Conservation (phyloP, 108 stramenopile species). For the Craspedostauros australis region DNA sequence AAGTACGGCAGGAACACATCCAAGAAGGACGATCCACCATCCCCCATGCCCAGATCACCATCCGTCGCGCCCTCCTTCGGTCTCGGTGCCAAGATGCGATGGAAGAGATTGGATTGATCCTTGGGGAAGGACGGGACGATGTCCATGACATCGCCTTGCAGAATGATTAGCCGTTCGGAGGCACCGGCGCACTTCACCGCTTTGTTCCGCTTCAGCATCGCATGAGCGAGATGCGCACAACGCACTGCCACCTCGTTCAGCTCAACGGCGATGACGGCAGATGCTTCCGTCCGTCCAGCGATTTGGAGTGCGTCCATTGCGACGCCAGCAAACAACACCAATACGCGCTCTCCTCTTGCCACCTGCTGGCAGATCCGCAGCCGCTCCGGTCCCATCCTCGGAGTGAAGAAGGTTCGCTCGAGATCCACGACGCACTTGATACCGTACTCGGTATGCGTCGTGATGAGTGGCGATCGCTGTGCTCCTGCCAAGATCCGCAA, state of each 20-base stretch:
- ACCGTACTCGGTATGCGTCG: slow-evolving; percentile 75
- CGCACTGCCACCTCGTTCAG: slow-evolving; percentile 63
- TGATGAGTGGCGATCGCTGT: slow-evolving; percentile 57
- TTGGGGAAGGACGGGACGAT: slow-evolving; percentile 41
- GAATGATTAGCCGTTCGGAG: slow-evolving; percentile 53
- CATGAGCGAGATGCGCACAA: slow-evolving; percentile 54
- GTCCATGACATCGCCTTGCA: slow-evolving; percentile 73
- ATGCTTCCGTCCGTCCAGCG: slow-evolving; percentile 71
- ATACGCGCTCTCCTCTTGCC: slow-evolving; percentile 71
- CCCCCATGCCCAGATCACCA: slow-evolving; percentile 73
- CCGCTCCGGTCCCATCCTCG: slow-evolving; percentile 80
- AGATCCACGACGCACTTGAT: slow-evolving; percentile 84
- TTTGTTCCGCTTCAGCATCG: slow-evolving; percentile 74
- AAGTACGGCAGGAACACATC: slow-evolving; percentile 54
- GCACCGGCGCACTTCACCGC: slow-evolving; percentile 67
- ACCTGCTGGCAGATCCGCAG: slow-evolving; percentile 76
- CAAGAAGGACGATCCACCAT: slow-evolving; percentile 60
- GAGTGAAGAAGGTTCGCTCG: slow-evolving; percentile 75
- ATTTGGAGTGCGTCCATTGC: slow-evolving; percentile 84
- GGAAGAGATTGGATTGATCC: slow-evolving; percentile 61
- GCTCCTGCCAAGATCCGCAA: slow-evolving; percentile 62
- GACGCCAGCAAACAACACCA: slow-evolving; percentile 79
- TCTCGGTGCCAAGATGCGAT: slow-evolving; percentile 76
- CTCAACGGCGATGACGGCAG: slow-evolving; percentile 59
- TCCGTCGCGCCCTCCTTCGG: slow-evolving; percentile 78